Evolutionary conservation across 495 filamentous ascomycete genomes (phyloP), one percentile per base, ranked within the genome.

Genomic region (Aspergillus leporis): DNA sequence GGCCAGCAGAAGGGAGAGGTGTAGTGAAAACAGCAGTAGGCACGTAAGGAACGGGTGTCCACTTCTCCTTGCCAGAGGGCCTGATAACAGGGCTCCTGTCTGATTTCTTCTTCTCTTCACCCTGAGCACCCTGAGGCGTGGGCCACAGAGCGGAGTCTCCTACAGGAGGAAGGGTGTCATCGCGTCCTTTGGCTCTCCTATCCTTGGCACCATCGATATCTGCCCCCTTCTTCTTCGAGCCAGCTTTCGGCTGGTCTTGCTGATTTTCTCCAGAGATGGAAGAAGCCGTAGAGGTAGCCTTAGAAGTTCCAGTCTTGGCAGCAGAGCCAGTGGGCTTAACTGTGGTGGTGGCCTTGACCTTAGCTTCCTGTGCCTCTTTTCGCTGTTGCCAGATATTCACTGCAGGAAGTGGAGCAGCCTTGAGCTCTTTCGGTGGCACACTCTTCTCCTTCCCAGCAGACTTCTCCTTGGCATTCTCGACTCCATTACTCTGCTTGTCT

Each of bases 361-460:
- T 90, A 48, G 85, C 83, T 38, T 87, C 83, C 55, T 84, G 78
- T 14, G 83, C 86, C 65, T 93, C 87, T 59, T 81, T 87, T 34
- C 91, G 81, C 72, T 89, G 83, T 40, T 83, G 79, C 94, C 94
- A 98, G 51, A 90, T 69, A 71, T 98, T 98, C 49, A 97, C 90
- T 1, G 83, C 65, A 5, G 94, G 93, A 41, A 86, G 74, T 32
- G 90, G 87, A 49, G 93, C 93, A 49, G 92, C 91, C 61, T 90
- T 88, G 43, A 97, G 79, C 63, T 86, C 79, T 58, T 84, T 85
- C 54, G 83, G 82, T 50, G 79, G 81, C 28, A 75, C 73, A 53
- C 82, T 74, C 67, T 84, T 83, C 50, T 78, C 76, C 58, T 78
- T 74, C 30, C 78, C 74, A 19, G 61, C 60, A 55, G 60, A 68